These are phyloP conservation scores for Parastagonospora avenae DNA, from an alignment of 2,329 filamentous ascomycete genomes.

Conservation along the genomic window DNA sequence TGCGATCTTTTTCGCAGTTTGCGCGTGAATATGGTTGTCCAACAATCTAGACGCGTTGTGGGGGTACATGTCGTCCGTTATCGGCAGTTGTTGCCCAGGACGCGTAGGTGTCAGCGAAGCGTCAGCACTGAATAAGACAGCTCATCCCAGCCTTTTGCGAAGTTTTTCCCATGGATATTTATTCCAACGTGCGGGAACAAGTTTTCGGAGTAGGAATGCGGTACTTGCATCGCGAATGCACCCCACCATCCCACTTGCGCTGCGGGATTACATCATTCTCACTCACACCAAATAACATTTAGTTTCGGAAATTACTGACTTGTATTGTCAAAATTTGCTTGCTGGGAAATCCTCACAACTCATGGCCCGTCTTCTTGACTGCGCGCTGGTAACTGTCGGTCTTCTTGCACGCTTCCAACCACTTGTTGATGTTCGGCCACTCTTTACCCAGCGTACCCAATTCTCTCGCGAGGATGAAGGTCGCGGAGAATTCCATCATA, in stretches of 20 bases:
- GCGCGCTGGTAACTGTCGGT: slow-evolving; percentile 45
- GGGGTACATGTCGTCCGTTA: too few species aligned
- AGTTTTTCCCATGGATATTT: background rate
- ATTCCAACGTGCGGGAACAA: background rate
- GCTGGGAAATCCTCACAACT: slow-evolving; percentile 2
- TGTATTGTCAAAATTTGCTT: background rate
- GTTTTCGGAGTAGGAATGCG: slow-evolving; percentile 2
- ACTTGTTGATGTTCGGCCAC: slow-evolving; percentile 33
- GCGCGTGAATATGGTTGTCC: too few species aligned
- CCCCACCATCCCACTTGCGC: slow-evolving; percentile 5
- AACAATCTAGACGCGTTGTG: too few species aligned
- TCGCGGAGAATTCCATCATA: slow-evolving; percentile 52
- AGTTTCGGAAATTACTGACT: background rate
- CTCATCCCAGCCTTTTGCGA: too few species aligned
- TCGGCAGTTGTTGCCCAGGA: too few species aligned
- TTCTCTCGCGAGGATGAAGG: slow-evolving; percentile 48
- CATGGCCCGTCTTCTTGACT: slow-evolving; percentile 49
- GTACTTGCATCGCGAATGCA: background rate
- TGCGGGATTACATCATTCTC: background rate
- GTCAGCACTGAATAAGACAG: too few species aligned
- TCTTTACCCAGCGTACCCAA: slow-evolving; percentile 45
- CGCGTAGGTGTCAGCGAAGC: too few species aligned
- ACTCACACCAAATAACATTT: background rate
- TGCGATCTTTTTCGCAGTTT: too few species aligned
- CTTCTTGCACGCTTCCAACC: slow-evolving; percentile 46